Percentiles rank a stretch among this genome's conserved stretches.
Evolutionary conservation across 768 basidiomycete genomes (phyloP).

Genomic region (Boletus rubescentipes): DNA sequence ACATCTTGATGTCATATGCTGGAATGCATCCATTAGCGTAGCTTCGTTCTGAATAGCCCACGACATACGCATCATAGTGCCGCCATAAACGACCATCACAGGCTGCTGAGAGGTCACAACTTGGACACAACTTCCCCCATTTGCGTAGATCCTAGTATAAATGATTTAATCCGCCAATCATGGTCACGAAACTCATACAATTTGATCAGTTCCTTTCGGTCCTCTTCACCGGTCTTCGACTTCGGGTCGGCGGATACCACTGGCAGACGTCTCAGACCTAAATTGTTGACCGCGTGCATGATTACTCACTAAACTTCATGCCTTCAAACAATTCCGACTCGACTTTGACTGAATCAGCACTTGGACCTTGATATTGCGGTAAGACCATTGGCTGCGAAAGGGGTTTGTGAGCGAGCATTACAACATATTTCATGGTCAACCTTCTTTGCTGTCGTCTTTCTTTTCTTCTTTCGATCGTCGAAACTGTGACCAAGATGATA

Average conservation of each 20-base stretch:
- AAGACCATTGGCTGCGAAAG: slow-evolving; percentile 52
- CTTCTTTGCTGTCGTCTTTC: slow-evolving; percentile 30
- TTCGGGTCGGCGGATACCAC: slow-evolving; percentile 78
- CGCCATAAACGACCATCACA: slow-evolving; percentile 65
- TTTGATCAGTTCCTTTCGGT: slow-evolving; percentile 68
- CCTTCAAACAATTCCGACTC: slow-evolving; percentile 69
- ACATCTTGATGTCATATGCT: slow-evolving; percentile 71
- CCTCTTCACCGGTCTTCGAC: slow-evolving; percentile 61
- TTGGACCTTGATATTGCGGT: slow-evolving; percentile 65
- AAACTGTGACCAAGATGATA: slow-evolving; percentile 19
- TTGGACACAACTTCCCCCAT: slow-evolving; percentile 68
- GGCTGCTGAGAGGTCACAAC: slow-evolving; percentile 54
- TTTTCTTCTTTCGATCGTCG: slow-evolving; percentile 34
- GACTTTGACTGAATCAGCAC: slow-evolving; percentile 55
- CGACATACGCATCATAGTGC: slow-evolving; percentile 62
- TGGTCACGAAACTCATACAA: slow-evolving; percentile 42
- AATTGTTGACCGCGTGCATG: not conserved
- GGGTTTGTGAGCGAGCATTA: not conserved
- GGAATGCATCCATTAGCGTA: not conserved
- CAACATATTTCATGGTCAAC: not conserved
- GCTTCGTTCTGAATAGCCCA: not conserved
- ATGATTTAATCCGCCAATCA: slow-evolving; percentile 1
- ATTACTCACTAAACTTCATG: slow-evolving; percentile 72
- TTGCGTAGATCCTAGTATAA: slow-evolving; percentile 56
- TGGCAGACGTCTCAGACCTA: slow-evolving; percentile 26